A percentile compares a stretch with the other conserved stretches of the same genome.
These are phyloP conservation scores for Daldinia vernicosa DNA, from an alignment of 495 filamentous ascomycete genomes.

Conservation along the genomic window DNA sequence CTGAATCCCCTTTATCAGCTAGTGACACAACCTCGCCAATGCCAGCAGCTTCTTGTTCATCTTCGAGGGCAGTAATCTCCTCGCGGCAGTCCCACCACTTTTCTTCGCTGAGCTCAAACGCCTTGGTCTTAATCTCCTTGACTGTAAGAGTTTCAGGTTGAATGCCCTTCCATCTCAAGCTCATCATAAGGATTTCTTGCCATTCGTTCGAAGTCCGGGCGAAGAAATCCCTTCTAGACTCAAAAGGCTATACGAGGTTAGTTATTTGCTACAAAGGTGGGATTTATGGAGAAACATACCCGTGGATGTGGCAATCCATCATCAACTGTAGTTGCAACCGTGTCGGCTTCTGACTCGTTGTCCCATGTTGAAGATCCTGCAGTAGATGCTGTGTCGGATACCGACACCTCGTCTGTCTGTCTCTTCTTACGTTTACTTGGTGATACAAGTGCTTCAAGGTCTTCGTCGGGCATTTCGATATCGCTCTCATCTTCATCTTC, in stretches of 20 bases:
- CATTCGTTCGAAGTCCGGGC: conserved; percentile 85
- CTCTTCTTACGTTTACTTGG: conserved; percentile 61
- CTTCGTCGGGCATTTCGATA: conserved; percentile 53
- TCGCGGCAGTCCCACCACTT: conserved; percentile 99
- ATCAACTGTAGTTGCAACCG: conserved; percentile 54
- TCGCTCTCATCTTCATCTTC: conserved; percentile 72
- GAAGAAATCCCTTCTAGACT: conserved; percentile 92
- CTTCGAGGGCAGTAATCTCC: conserved; percentile 90
- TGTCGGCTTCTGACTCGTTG: conserved; percentile 60
- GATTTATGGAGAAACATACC: conserved; percentile 42
- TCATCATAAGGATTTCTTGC: conserved; percentile 83
- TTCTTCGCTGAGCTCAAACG: conserved; percentile 88
- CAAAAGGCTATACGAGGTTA: conserved; percentile 79
- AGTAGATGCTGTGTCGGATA: conserved; percentile 47
- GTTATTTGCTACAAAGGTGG: conserved; percentile 3
- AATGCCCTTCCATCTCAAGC: conserved; percentile 65
- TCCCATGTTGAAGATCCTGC: conserved; percentile 48
- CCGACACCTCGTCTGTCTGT: conserved; percentile 48
- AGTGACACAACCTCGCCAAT: conserved; percentile 95
- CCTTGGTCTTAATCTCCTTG: conserved; percentile 90
- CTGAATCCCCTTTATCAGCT: conserved; percentile 68
- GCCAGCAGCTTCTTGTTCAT: conserved; percentile 94
- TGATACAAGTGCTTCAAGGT: conserved; percentile 47
- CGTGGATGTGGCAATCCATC: conserved; percentile 69
- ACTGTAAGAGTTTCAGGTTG: conserved; percentile 70